phyloP scores from a whole-genome alignment of 768 basidiomycete genomes.

The Amanita rimosa region DNA sequence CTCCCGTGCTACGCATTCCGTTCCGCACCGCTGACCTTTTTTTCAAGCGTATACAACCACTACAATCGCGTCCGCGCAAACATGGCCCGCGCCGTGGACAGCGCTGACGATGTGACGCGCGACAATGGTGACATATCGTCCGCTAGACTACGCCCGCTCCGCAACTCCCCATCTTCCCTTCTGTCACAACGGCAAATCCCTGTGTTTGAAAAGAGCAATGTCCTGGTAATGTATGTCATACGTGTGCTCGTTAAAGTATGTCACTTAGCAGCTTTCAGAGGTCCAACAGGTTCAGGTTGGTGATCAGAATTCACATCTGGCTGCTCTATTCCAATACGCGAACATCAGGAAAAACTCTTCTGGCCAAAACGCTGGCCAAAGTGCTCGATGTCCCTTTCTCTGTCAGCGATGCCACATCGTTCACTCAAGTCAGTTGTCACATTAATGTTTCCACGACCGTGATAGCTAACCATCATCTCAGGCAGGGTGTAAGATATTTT shows the following conservation, averaged over 20 bases:
- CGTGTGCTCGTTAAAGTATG: not conserved
- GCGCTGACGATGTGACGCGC: slow-evolving; percentile 5
- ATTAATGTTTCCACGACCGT: slow-evolving; percentile 10
- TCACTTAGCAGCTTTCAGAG: slow-evolving; percentile 26
- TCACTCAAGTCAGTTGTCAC: slow-evolving; percentile 60
- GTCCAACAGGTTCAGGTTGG: slow-evolving; percentile 78
- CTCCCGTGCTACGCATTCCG: slow-evolving; percentile 11
- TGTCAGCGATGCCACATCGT: slow-evolving; percentile 85
- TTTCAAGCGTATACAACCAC: slow-evolving; percentile 80
- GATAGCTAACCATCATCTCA: slow-evolving; percentile 14
- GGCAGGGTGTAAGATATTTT: slow-evolving; percentile 57
- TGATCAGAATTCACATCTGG: slow-evolving; percentile 1
- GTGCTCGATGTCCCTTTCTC: slow-evolving; percentile 93
- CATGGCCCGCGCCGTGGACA: slow-evolving; percentile 33
- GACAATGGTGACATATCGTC: slow-evolving; percentile 26
- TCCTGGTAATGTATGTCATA: slow-evolving; percentile 71
- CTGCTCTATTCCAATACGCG: not conserved
- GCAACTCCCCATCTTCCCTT: slow-evolving; percentile 23
- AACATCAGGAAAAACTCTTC: slow-evolving; percentile 68
- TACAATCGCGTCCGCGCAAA: slow-evolving; percentile 83
- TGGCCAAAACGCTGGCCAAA: slow-evolving; percentile 86
- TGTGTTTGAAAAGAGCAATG: slow-evolving; percentile 91
- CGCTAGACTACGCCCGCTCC: slow-evolving; percentile 54
- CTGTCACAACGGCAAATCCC: slow-evolving; percentile 36
- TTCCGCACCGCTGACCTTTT: not conserved